Evolutionary conservation across 441 rosid species (phyloP), one percentile per base, ranked within the genome.

Genomic region (Biscutella auriculata): DNA sequence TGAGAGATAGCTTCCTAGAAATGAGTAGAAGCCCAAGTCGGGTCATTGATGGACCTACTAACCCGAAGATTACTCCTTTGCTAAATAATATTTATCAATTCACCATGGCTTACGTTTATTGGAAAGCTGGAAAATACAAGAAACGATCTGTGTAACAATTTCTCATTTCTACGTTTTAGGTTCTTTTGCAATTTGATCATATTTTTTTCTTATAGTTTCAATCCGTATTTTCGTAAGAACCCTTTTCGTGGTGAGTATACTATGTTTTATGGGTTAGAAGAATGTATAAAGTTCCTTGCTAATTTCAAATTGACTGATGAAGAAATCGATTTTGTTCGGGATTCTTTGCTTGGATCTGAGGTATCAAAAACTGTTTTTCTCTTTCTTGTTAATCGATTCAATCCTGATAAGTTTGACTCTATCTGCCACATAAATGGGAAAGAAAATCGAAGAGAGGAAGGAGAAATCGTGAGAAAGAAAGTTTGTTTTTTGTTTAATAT

Each of bases 51-150:
- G 82, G 82, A 5, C 92, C 97, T 6, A 83, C 96, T 11, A 87
- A 90, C 62, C 85, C 92, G 6, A 87, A 87, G 88, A 92, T 82
- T 2, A 87, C 97, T n/a, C 95, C 97, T 34, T 76, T 90, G 17
- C 74, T 87, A 34, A 87, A 87, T 39, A 96, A 92, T 81, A 93
- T 84, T 34, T 92, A 92, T 51, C 98, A 92, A 78, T 92, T 88
- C 75, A 80, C 96, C 54, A 88, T 92, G 95, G 87, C 96, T 44
- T 92, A 85, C 49, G 95, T 96, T 70, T 88, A 85, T 67, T 88
- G 98, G 98, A 92, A 86, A 75, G 98, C 94, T 57, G 76, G 81
- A 48, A 92, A 92, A 76, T 89, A 88, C 62, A 50, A 71, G 60
- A 95, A 88, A 32, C 81, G 85, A 30, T 81, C 96, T 42, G 96